Base-by-base conservation (phyloP, 495 filamentous ascomycete genomes). In the Daldinia grandis region DNA sequence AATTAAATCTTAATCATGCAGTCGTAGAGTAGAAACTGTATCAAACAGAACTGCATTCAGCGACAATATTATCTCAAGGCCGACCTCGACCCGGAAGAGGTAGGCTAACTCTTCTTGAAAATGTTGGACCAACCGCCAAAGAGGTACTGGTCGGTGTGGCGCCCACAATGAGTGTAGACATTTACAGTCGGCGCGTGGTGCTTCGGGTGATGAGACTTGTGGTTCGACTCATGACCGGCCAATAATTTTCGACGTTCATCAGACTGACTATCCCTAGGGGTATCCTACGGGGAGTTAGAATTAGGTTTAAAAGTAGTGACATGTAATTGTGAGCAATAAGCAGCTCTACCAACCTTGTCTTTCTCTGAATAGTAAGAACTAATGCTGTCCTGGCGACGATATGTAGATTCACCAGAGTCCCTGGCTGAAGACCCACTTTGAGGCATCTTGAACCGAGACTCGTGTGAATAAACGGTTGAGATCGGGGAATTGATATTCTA, bases 61-160 rank as follows among this genome's bases (percentile, higher is more conserved):
- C 54, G 17, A 42, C n/a, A 47, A 47, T 47, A 9, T 31, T 8
- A 14, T 28, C 33, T 8, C 31, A 38, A 44, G 54, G 44, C 54
- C 42, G 47, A 51, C 28, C 30, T 58, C 42, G 27, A 37, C 15
- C 14, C 15, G n/a, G 31, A 21, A 40, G 15, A 25, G 58, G 17
- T 47, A 17, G 60, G 14, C 40, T 70, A 76, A 27, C 72, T 24
- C 66, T 71, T 76, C 57, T 65, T 72, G 42, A 76, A 60, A 27
- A 78, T 51, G 14, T 74, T 66, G 14, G 69, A 69, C 65, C 72
- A 74, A 31, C 77, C 77, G 30, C 76, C 64, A 49, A 79, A 70
- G 12, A 79, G 61, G 42, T 71, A 78, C 42, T 79, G 76, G 63
- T 79, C 68, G 35, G 72, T 68, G 49, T 79, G 77, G 6, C 77